Evolutionary conservation across 78 protist genomes (phyloP).

Genomic region (Dictyostelium capitatum): DNA sequence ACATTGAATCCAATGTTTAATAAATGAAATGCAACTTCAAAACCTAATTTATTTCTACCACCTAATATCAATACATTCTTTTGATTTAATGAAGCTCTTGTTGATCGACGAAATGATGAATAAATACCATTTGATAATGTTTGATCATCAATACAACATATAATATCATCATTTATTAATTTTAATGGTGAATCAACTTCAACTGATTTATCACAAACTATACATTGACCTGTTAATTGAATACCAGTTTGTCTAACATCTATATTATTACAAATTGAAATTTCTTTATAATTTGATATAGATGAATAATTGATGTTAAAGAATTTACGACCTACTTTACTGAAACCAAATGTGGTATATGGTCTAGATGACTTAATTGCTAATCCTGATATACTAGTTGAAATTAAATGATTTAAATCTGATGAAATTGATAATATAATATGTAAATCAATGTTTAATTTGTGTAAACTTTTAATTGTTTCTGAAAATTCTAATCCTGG

Average conservation of each 20-base stretch:
- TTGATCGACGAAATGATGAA: neutral
- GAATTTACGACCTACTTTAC: too few species aligned
- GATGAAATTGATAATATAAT: too few species aligned
- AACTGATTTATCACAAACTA: neutral
- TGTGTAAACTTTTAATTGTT: too few species aligned
- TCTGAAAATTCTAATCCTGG: too few species aligned
- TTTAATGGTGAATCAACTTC: neutral
- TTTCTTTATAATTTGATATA: too few species aligned
- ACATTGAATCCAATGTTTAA: neutral
- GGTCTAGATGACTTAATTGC: too few species aligned
- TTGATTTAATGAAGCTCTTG: neutral
- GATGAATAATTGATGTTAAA: too few species aligned
- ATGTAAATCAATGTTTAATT: too few species aligned
- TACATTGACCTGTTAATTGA: neutral
- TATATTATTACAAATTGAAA: neutral
- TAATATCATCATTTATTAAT: neutral
- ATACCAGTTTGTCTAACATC: neutral
- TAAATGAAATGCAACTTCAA: neutral
- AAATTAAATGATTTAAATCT: too few species aligned
- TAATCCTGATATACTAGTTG: too few species aligned
- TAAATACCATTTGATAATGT: neutral
- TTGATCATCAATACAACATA: neutral
- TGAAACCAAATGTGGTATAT: too few species aligned
- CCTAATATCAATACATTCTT: neutral
- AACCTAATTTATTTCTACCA: neutral